These are phyloP conservation scores for Kwoniella newhampshirensis DNA, from an alignment of 768 basidiomycete genomes.

Conservation along the genomic window DNA sequence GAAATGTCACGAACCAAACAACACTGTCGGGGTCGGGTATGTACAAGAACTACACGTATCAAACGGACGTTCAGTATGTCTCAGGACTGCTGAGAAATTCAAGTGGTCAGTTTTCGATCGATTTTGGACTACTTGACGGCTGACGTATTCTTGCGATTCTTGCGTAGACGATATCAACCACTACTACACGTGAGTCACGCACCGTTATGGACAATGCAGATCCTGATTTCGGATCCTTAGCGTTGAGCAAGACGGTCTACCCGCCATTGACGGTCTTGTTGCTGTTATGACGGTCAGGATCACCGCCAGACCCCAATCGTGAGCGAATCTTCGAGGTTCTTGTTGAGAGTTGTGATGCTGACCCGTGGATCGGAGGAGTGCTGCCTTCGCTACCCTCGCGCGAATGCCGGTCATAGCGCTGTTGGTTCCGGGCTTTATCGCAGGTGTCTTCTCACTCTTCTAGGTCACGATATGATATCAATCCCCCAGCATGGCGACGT, in stretches of 20 bases:
- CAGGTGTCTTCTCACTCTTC: conserved; percentile 6
- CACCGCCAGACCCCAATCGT: conserved; percentile 46
- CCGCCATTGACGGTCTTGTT: conserved; percentile 75
- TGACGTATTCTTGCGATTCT: conserved; percentile 56
- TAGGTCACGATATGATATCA: neutral
- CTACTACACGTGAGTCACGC: conserved; percentile 36
- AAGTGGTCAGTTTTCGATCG: conserved; percentile 56
- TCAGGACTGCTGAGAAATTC: conserved; percentile 70
- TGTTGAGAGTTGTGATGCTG: neutral
- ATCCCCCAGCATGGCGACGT: conserved; percentile 16
- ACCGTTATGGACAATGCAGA: neutral
- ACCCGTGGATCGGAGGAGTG: conserved; percentile 1
- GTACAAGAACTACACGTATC: conserved; percentile 69
- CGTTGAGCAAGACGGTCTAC: conserved; percentile 34
- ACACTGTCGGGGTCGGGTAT: conserved; percentile 67
- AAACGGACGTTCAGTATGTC: conserved; percentile 67
- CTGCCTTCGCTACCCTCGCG: conserved; percentile 9
- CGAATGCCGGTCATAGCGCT: conserved; percentile 7
- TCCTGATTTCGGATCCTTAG: conserved; percentile 7
- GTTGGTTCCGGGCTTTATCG: conserved; percentile 1
- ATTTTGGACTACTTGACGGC: too few relatives aligned
- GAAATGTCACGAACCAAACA: conserved; percentile 60
- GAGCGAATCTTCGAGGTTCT: conserved; percentile 1
- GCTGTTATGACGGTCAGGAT: conserved; percentile 75
- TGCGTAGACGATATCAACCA: conserved; percentile 52